Base-by-base conservation (phyloP, 1,139 yeast species). In the Protomyces inundatus region DNA sequence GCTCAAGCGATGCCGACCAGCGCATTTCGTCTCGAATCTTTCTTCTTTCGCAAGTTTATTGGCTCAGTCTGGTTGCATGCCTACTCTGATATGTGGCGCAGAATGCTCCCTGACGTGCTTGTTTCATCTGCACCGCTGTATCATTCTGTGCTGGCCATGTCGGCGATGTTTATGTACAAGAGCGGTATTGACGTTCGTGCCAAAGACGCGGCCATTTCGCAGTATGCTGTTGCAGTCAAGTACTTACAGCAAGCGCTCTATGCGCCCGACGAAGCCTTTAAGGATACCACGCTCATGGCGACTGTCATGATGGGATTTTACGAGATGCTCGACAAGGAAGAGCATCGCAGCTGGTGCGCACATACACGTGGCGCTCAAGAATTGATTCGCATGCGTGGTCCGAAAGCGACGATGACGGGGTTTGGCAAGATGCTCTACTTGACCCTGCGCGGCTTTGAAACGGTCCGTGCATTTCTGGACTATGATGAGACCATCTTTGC, bases 131-230 rank as follows among this genome's bases (percentile, higher is more conserved):
- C 62, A 23, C 61, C 68, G 1, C 59, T 66, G 14, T 61, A 65
- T 46, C 66, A 65, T 45, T 66, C 68, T 14, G 61, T 66, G 6
- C 52, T 66, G 46, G 66, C 67, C 6, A 45, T 66, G 32, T 64
- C 68, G 35, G 68, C 68, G 1, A 16, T 61, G 48, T 66, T 54
- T 55, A 64, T 66, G 55, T 53, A 57, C 9, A 63, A 51, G 42
- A 51, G 16, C 6, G 62, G 45, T 42, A 40, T 12, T 12, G 40
- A 52, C 30, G 33, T 34, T 5, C 14, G 48, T n/a, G 56, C 62
- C 32, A 58, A 35, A 9, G 53, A 52, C 56, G 12, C 42, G 42
- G 62, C 62, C 42, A 32, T 58, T 9, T 40, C 62, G 4, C 45
- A 51, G 23, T 58, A 58, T 34, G 51, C 53, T 34, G 36, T 34